phyloP scores from a whole-genome alignment of 2,329 filamentous ascomycete species.

The Cytospora piceae region DNA sequence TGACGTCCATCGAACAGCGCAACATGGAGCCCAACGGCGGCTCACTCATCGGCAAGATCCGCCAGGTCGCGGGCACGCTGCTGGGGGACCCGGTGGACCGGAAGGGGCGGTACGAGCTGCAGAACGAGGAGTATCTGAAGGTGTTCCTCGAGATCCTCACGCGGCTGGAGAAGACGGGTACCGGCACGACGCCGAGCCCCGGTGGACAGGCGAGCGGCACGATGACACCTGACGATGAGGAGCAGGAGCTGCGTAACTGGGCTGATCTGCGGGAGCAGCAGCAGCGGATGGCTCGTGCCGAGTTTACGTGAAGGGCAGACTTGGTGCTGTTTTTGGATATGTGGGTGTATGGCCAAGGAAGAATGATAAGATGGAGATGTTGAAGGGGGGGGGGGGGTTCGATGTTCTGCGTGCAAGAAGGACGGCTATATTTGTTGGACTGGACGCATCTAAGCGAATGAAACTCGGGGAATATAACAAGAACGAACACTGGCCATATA shows the following conservation, averaged over 20 bases:
- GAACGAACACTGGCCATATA: too few relatives aligned
- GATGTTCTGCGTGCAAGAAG: too few relatives aligned
- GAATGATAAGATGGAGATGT: neutral
- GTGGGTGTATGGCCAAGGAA: neutral
- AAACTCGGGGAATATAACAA: too few relatives aligned
- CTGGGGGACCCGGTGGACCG: conserved; percentile 61
- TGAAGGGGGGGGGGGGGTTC: neutral
- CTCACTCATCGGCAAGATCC: conserved; percentile 80
- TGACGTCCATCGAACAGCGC: conserved; percentile 78
- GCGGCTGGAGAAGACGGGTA: conserved; percentile 69
- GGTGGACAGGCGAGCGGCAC: conserved; percentile 38
- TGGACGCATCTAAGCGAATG: too few relatives aligned
- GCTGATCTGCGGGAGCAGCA: conserved; percentile 80
- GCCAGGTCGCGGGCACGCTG: conserved; percentile 80
- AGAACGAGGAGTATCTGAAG: conserved; percentile 71
- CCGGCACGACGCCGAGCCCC: conserved; percentile 30
- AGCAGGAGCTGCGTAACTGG: conserved; percentile 77
- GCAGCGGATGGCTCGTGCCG: conserved; percentile 48
- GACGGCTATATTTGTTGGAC: too few relatives aligned
- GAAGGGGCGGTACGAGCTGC: conserved; percentile 55
- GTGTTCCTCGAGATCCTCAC: conserved; percentile 76
- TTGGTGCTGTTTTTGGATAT: neutral
- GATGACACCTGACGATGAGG: conserved; percentile 66
- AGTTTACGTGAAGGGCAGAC: neutral
- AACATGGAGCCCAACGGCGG: conserved; percentile 76